Percentiles rank a stretch among this genome's conserved stretches.
Conservation (phyloP, 768 basidiomycete species). For the Trametes sanguinea region DNA sequence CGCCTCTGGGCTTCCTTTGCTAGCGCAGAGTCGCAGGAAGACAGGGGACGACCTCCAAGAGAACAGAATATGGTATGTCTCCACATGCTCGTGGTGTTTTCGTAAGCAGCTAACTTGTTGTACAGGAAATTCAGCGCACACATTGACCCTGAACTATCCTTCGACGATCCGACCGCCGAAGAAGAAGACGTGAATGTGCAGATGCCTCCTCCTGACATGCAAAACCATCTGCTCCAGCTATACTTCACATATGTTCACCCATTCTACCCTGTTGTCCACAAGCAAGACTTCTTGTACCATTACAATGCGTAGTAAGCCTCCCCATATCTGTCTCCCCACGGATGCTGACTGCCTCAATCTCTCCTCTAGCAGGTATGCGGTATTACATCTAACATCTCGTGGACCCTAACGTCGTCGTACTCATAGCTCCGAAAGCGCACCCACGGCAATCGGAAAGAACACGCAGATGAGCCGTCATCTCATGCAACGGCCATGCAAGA, state of each 20-base stretch:
- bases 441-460: background rate
- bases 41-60: conserved; percentile 72
- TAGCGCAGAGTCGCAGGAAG: conserved; percentile 64
- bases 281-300: conserved; percentile 64
- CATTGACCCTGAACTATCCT: conserved; percentile 6
- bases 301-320: conserved; percentile 35
- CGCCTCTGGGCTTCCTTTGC: conserved; percentile 72
- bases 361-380: conserved; percentile 3
- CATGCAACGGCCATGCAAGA: conserved; percentile 59
- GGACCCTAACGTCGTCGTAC: background rate
- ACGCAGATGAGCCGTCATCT: background rate
- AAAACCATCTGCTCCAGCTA: conserved; percentile 68
- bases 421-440: background rate
- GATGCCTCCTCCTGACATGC: conserved; percentile 62
- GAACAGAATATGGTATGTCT: conserved; percentile 29
- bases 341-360: no score
- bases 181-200: conserved; percentile 19
- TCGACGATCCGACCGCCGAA: conserved; percentile 1
- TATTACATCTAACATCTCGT: background rate
- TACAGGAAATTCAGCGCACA: conserved; percentile 26
- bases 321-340: background rate
- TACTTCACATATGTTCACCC: conserved; percentile 88
- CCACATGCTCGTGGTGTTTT: no score
- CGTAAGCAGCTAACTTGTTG: background rate
- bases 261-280: conserved; percentile 79